Conservation (phyloP, 176 grass and related monocot genomes). For the Zoysia pacifica region DNA sequence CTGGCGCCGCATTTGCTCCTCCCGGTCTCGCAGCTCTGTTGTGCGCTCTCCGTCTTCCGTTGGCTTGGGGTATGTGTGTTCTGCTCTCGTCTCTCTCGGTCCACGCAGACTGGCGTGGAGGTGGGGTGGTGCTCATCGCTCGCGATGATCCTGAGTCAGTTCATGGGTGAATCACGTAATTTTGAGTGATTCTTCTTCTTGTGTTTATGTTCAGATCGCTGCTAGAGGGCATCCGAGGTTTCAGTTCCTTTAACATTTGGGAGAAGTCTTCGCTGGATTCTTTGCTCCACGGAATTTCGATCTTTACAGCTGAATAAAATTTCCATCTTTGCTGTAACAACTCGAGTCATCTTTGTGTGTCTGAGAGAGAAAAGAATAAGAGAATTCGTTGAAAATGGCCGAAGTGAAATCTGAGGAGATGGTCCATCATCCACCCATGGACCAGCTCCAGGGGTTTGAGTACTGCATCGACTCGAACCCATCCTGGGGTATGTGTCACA, state of each 20-base stretch:
- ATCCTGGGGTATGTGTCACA: constrained; percentile 66
- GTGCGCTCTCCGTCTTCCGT: not conserved
- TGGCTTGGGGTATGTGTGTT: not conserved
- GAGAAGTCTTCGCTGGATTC: not conserved
- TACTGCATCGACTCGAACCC: constrained; percentile 99
- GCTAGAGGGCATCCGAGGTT: not conserved
- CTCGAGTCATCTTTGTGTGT: not conserved
- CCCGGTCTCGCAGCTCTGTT: not conserved
- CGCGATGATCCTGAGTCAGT: not conserved
- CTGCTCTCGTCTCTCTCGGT: not conserved
- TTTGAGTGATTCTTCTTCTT: not conserved
- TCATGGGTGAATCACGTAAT: not conserved
- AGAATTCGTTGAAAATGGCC: constrained; percentile 43
- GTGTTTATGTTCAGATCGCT: constrained; percentile 1
- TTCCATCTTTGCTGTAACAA: not conserved
- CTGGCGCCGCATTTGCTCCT: constrained; percentile 2
- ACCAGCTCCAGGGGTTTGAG: constrained; percentile 90
- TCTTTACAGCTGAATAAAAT: not conserved
- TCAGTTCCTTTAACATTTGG: not conserved
- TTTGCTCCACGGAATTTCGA: not conserved
- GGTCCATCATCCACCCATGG: constrained; percentile 75
- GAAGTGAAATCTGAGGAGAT: constrained; percentile 83
- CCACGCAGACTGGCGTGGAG: not conserved
- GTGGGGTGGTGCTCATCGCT: not conserved
- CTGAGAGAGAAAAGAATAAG: not conserved